Base-by-base conservation (phyloP, 495 filamentous ascomycete genomes). In the Trichocladium uniseriatum region DNA sequence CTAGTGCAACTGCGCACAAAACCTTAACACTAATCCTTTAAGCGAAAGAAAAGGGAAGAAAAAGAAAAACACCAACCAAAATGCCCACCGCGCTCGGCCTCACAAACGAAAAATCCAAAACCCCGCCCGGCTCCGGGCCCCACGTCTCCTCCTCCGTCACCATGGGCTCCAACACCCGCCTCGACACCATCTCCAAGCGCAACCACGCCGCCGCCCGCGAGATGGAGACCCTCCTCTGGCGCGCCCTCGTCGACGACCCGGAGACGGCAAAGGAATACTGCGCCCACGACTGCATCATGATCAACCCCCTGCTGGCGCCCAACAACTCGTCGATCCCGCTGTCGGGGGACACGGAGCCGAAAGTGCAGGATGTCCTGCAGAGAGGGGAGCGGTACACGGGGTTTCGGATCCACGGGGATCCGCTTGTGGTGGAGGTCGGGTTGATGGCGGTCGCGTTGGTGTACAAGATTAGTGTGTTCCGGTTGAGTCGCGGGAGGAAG, bases 181-280 rank as follows among this genome's bases (percentile, higher is more conserved):
- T 64, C 43, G 53, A 68, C 59, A 66, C 65, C 53, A 68, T 68
- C 54, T 58, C 51, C 37, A 60, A 64, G 53, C 65, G 65, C 56
- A 68, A 68, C 63, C 56, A 68, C 51, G 56, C 56, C 15, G 52
- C 61, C n/a, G 65, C 60, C 10, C 45, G 41, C 24, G 63, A 68
- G 47, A 53, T 61, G 42, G 65, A 68, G 46, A 65, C 59, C 2
- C 47, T 66, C 0, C 51, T 68, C 9, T 68, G 65, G 65, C 61
- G 65, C 44, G 59, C 63, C 13, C 49, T 68, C 9, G 61, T 57
- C 59, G 63, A 68, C 61, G 52, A 56, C 22, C 61, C 60, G 36
- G 55, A 60, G 22, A 35, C 54, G 1, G 57, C 61, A 0, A 51
- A 52, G 13, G 63, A 68, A 15, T 68, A 68, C 59, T 38, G 66